Evolutionary conservation across 768 basidiomycete species (phyloP), one percentile per base, ranked within the genome.

Genomic region (Boletus reticuloceps): DNA sequence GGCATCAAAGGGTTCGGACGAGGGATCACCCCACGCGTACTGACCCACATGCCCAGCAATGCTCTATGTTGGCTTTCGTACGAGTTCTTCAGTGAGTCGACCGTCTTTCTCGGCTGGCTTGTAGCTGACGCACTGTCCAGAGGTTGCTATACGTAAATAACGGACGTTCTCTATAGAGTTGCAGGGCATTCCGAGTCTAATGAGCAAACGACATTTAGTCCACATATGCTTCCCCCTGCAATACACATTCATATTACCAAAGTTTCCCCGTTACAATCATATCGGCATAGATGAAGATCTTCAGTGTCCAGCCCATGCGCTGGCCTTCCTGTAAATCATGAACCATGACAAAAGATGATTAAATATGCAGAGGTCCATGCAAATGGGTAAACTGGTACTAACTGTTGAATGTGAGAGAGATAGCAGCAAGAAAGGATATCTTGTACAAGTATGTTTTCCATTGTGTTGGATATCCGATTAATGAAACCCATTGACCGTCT

Each of bases 51-150:
- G 86, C 97, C 97, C 7, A 94, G 91, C 68, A 97, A 96, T 50
- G 97, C 97, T 11, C 78, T 99, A 47, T 96, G 91, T 73, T 99
- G 96, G 97, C 77, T 95, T 69, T 95, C 94, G 50, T 95, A 98
- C 67, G 95, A 98, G 73, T 97, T 96, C 76, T 97, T 97, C 82
- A 97, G 94, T 96, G 70, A 76, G 94, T 86, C 48, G 50, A 46
- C 11, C 32, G 34, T 51, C 20, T 38, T 53, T 51, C 17, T 27
- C 44, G 27, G 29, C n/a, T 25, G 27, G 36, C 34, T 32, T 47
- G 40, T 12, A 31, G 11, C 57, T 64, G 54, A 64, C 41, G 41
- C 38, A 20, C 34, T 52, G 60, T 67, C 55, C 73, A 87, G 85
- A 87, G 72, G 83, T 78, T 56, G 82, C 83, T 36, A 87, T 87